Base-by-base conservation (phyloP, 805 yeast species). In the Wickerhamomyces sydowiorum region DNA sequence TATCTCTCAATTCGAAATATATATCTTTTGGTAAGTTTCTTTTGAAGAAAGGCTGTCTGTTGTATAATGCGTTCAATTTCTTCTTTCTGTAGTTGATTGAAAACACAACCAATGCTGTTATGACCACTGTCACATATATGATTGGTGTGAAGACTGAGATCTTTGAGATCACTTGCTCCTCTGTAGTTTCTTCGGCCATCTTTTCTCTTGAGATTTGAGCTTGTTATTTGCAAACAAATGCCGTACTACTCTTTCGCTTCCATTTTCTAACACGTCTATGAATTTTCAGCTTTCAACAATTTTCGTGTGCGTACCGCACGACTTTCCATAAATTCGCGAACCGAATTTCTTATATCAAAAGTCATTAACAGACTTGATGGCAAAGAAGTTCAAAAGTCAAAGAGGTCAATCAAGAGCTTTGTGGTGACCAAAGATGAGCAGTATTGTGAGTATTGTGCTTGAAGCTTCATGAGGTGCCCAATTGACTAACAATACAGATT, bases 31-130 rank as follows among this genome's bases (percentile, higher is more conserved):
- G 75, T 48, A 76, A 71, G 62, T 85, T 84, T 46, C 76, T 79
- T 30, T 68, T 79, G 62, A 88, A 90, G 52, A 91, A 77, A 13
- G 96, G 90, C 51, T 75, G 76, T 50, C 84, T 73, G 34, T 73
- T 66, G 14, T 78, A 67, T 44, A 86, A 65, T 47, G 77, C 73
- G 41, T 67, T 60, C 28, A 67, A 52, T 37, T 61, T 62, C 49
- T 76, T 76, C 55, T 75, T 75, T 53, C 91, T 75, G 61, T 89
- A 86, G 41, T 72, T 67, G 34, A 80, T 70, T 18, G 95, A 78
- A 59, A 90, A 90, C 7, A 80, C 65, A 25, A 80, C 65, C 45
- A 90, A 70, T 2, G 90, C 78, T 3, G 84, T 57, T 35, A 87
- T 58, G 47, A 90, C 62, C 24, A 88, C 75, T 4, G 75, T 80